Percentiles rank a stretch among this genome's conserved stretches.
Conservation (phyloP, 2,329 filamentous ascomycete species). For the Teratosphaeria gauchensis region DNA sequence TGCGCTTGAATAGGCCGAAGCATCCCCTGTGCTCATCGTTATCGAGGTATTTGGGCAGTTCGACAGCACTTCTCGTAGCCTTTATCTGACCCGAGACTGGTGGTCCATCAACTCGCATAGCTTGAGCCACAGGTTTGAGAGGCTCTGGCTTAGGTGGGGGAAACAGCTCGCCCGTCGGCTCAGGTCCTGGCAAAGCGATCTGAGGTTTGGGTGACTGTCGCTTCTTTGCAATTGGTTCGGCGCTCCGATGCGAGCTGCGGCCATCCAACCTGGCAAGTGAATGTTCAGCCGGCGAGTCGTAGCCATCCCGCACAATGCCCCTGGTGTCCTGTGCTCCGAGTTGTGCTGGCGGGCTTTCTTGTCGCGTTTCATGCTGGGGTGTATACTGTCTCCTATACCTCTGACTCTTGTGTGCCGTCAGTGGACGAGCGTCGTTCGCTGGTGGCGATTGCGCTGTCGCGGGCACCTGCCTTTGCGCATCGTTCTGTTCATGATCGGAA, state of each 20-base stretch:
- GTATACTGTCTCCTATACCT: background rate
- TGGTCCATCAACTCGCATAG: slow-evolving; percentile 15
- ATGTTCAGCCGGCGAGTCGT: background rate
- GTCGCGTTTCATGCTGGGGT: background rate
- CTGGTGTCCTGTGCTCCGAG: background rate
- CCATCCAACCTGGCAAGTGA: background rate
- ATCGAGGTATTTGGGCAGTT: slow-evolving; percentile 11
- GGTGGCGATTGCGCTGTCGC: slow-evolving; percentile 8
- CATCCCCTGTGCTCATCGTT: slow-evolving; percentile 18
- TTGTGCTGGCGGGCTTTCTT: background rate
- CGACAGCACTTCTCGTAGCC: slow-evolving; percentile 21
- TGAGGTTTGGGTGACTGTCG: background rate
- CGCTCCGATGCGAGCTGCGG: background rate
- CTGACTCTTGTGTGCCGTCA: background rate
- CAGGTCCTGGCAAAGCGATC: background rate
- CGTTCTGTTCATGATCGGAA: slow-evolving; percentile 2
- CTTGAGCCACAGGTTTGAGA: slow-evolving; percentile 3
- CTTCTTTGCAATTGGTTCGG: background rate
- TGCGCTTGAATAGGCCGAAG: slow-evolving; percentile 28
- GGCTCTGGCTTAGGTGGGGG: slow-evolving; percentile 16
- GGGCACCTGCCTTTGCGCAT: slow-evolving; percentile 5
- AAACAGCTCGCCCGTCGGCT: slow-evolving; percentile 20
- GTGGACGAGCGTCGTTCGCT: background rate
- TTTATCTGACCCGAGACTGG: slow-evolving; percentile 22
- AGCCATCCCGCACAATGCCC: background rate